These are phyloP conservation scores for Multifurca ochricompacta DNA, from an alignment of 768 basidiomycete species.

Conservation along the genomic window DNA sequence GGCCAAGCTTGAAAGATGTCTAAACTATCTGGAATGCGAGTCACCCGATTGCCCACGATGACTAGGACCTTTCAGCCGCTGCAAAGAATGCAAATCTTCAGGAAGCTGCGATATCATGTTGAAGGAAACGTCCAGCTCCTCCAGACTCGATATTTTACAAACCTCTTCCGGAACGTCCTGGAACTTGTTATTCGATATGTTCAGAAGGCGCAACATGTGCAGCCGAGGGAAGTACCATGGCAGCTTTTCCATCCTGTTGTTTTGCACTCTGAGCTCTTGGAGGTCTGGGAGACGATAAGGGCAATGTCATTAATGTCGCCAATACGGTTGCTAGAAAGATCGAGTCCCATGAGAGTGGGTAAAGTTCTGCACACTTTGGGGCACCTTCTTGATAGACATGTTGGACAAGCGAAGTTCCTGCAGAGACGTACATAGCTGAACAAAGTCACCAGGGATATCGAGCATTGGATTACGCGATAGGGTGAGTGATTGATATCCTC, in stretches of 20 bases:
- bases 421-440: conserved; percentile 76
- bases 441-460: conserved; percentile 94
- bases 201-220: conserved; percentile 62
- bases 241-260: conserved; percentile 83
- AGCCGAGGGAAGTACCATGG: conserved; percentile 81
- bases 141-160: conserved; percentile 60
- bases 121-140: conserved; percentile 90
- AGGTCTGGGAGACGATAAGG: conserved; percentile 72
- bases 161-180: conserved; percentile 65
- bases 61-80: conserved; percentile 61
- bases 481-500: conserved; percentile 78
- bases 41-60: conserved; percentile 81
- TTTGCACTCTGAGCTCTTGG: conserved; percentile 65
- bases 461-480: conserved; percentile 93
- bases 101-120: conserved; percentile 82
- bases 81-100: conserved; percentile 64
- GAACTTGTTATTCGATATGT: conserved; percentile 97
- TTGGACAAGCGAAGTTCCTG: conserved; percentile 80
- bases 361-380: conserved; percentile 72
- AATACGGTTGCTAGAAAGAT: conserved; percentile 89
- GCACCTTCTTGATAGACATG: conserved; percentile 94
- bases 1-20: conserved; percentile 48
- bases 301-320: conserved; percentile 80
- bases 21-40: conserved; percentile 59
- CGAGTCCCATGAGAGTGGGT: conserved; percentile 67